Base-by-base conservation (phyloP, 164 flowering plant species). In the Magnolia kwangsiensis region DNA sequence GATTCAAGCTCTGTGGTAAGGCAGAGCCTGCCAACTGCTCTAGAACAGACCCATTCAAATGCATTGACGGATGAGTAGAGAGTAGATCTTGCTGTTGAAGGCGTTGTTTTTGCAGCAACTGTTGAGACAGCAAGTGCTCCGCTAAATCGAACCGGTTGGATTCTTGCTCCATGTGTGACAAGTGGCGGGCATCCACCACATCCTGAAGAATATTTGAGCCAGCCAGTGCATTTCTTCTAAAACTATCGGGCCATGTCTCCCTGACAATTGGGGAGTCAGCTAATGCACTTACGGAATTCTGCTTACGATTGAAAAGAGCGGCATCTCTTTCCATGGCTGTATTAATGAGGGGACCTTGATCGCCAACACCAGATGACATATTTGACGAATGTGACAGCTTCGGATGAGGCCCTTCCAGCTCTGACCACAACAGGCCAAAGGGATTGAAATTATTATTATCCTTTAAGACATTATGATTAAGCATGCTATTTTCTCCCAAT, bases 351-450 rank as follows among this genome's bases (percentile, higher is more conserved):
- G 74, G 83, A 19, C 78, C 81, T 27, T 74, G 75, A 50, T 75
- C 80, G 58, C 75, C 82, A 58, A 76, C 73, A 59, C 78, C 78
- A 16, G 89, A 81, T 55, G 87, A 75, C 76, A 74, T 67, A 67
- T 78, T 83, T 72, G 89, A 82, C 20, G 86, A 73, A 74, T 86
- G 86, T 73, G 81, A 67, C 69, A 70, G 87, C 77, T 83, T 84
- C 29, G 80, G 19, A 76, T 82, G 78, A 72, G 81, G 65, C 49
- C 86, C 65, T 78, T 89, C 91, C 69, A 91, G 88, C 83, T 95
- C 98, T 81, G 98, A 91, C 94, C 91, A 86, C 61, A 86, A 73
- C 77, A 92, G 81, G 31, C 96, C 96, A 84, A 90, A 87, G 66
- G 95, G 98, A 76, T 91, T 92, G 83, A 91, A 67, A 80, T 83